phyloP scores from a whole-genome alignment of 345 rosid genomes.

The Cardamine chenopodiifolia region DNA sequence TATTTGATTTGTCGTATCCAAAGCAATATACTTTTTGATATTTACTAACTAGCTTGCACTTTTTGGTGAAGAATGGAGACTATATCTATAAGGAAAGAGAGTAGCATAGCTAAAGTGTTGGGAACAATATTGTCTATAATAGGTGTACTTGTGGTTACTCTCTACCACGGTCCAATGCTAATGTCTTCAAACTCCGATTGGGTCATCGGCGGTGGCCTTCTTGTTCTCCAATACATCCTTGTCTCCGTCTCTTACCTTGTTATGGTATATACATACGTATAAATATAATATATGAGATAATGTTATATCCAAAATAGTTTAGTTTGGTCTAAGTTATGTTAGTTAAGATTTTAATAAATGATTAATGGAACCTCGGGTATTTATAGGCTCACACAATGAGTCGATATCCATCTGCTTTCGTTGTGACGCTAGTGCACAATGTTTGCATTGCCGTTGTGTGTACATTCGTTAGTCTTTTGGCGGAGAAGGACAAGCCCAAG shows the following conservation, averaged over 20 bases:
- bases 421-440: slow-evolving; percentile 74
- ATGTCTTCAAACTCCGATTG: slow-evolving; percentile 46
- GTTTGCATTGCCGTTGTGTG: slow-evolving; percentile 54
- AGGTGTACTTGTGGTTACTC: slow-evolving; percentile 49
- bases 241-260: slow-evolving; percentile 44
- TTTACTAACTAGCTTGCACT: not conserved
- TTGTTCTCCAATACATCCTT: slow-evolving; percentile 39
- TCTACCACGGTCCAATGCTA: slow-evolving; percentile 50
- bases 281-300: not conserved
- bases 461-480: slow-evolving; percentile 55
- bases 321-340: not conserved
- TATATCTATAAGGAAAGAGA: slow-evolving; percentile 37
- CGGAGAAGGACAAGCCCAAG: slow-evolving; percentile 48
- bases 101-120: slow-evolving; percentile 49
- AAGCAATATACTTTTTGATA: not conserved
- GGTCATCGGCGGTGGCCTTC: slow-evolving; percentile 49
- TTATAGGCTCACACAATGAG: slow-evolving; percentile 73
- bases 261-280: slow-evolving; percentile 41
- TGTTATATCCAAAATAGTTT: not conserved
- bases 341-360: not conserved
- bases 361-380: slow-evolving; percentile 2
- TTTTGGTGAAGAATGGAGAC: slow-evolving; percentile 50
- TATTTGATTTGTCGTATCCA: not conserved
- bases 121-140: slow-evolving; percentile 49
- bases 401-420: slow-evolving; percentile 75